Percentiles rank a stretch among this genome's conserved stretches.
phyloP scores from a whole-genome alignment of 257 asterid genomes.

The Orobanche coerulescens region DNA sequence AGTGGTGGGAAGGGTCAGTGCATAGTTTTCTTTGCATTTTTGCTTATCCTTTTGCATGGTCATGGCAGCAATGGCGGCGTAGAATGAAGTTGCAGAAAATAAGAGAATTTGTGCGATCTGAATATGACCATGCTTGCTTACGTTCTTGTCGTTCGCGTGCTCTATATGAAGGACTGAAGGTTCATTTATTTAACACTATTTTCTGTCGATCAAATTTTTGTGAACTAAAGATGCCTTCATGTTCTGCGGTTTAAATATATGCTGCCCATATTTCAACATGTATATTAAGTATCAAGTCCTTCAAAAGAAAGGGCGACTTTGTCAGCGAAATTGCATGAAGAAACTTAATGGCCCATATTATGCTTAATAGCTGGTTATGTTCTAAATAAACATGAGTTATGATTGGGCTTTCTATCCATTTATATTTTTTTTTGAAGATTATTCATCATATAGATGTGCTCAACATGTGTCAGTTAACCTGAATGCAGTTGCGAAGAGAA shows the following conservation, averaged over 20 bases:
- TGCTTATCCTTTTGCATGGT: conserved; percentile 95
- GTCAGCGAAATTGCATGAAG: background rate
- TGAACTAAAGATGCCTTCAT: conserved; percentile 16
- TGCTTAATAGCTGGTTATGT: background rate
- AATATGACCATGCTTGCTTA: conserved; percentile 95
- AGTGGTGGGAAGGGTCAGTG: conserved; percentile 99
- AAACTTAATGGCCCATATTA: background rate
- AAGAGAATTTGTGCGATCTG: conserved; percentile 96
- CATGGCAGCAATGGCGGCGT: conserved; percentile 98
- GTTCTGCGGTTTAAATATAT: conserved; percentile 1
- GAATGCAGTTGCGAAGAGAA: background rate
- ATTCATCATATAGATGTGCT: background rate
- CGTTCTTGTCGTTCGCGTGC: conserved; percentile 99
- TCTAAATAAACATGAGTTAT: background rate
- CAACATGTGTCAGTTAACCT: background rate
- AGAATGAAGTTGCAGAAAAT: conserved; percentile 79
- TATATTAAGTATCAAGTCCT: conserved; percentile 9
- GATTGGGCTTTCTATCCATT: conserved; percentile 1
- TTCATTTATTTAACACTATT: conserved; percentile 25
- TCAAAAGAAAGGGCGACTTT: background rate
- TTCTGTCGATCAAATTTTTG: background rate
- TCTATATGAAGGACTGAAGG: conserved; percentile 97
- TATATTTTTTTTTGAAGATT: background rate
- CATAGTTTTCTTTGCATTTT: conserved; percentile 74
- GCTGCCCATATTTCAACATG: background rate